Conservation (phyloP, 108 stramenopile species). For the Nitzschia palea region DNA sequence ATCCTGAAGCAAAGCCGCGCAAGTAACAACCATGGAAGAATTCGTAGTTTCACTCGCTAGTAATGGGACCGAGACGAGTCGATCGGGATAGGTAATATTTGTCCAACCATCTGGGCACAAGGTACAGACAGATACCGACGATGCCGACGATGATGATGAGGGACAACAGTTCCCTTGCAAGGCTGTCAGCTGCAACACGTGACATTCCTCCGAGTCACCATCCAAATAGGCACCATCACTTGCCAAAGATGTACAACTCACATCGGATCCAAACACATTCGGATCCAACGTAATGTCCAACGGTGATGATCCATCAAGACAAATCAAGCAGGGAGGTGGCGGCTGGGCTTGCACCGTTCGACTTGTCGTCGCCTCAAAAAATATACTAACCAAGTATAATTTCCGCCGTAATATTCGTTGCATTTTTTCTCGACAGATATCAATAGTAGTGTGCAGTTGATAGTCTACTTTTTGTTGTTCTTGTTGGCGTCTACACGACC, state of each 20-base stretch:
- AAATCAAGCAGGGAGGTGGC: neutral
- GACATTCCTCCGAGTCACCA: neutral
- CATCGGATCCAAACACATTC: neutral
- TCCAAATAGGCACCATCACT: neutral
- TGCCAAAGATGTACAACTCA: neutral
- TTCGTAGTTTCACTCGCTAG: neutral
- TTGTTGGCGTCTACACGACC: no score
- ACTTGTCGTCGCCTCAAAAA: no score
- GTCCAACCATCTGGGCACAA: neutral
- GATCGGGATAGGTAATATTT: neutral
- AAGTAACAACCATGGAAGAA: neutral
- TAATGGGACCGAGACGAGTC: neutral
- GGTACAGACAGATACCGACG: neutral
- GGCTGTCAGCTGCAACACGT: neutral
- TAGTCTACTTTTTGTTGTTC: no score
- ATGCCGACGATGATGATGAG: no score
- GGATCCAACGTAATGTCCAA: neutral
- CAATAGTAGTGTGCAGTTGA: no score
- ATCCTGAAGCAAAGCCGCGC: neutral
- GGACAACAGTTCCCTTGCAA: slow-evolving; percentile 1
- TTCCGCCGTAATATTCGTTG: no score
- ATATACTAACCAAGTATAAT: no score
- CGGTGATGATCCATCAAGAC: neutral
- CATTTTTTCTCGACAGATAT: no score
- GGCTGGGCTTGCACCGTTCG: no score